These are phyloP conservation scores for Auricularia sp. DNA, from an alignment of 768 basidiomycete species.

Conservation along the genomic window DNA sequence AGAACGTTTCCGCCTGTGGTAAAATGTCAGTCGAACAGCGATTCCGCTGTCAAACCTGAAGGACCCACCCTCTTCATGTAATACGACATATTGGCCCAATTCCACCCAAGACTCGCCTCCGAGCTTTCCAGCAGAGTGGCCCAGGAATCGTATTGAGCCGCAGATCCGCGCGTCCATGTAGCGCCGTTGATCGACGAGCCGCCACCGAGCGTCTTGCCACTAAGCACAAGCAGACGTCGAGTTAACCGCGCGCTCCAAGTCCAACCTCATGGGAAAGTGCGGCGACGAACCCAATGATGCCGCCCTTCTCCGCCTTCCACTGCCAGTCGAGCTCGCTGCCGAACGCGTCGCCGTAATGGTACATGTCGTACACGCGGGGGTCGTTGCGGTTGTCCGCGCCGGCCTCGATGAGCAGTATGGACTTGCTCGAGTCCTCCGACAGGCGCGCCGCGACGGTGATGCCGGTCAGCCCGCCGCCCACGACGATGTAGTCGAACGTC, in stretches of 20 bases:
- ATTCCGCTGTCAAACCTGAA: neutral
- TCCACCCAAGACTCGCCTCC: conserved; percentile 10
- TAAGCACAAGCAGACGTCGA: neutral
- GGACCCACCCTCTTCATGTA: conserved; percentile 20
- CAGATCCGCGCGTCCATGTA: conserved; percentile 34
- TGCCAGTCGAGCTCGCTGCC: conserved; percentile 36
- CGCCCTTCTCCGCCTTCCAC: conserved; percentile 36
- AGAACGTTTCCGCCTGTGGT: conserved; percentile 36
- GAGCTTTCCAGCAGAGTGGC: conserved; percentile 23
- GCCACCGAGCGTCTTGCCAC: conserved; percentile 9
- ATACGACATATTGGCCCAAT: neutral
- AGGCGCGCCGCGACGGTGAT: conserved; percentile 40
- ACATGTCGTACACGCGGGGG: conserved; percentile 36
- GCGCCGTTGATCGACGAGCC: conserved; percentile 9
- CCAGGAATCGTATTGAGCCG: conserved; percentile 34
- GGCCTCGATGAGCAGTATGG: conserved; percentile 43
- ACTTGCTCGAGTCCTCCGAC: conserved; percentile 31
- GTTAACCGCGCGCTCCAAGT: conserved; percentile 8
- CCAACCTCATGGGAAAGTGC: too few relatives aligned
- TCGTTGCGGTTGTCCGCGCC: conserved; percentile 39
- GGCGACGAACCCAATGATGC: conserved; percentile 17
- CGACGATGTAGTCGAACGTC: conserved; percentile 23
- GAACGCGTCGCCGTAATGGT: conserved; percentile 34
- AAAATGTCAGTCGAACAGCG: neutral
- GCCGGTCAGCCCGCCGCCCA: conserved; percentile 38